Evolutionary conservation across 2,329 filamentous ascomycete genomes (phyloP), one percentile per base, ranked within the genome.

Genomic region (Cercospora sp.): DNA sequence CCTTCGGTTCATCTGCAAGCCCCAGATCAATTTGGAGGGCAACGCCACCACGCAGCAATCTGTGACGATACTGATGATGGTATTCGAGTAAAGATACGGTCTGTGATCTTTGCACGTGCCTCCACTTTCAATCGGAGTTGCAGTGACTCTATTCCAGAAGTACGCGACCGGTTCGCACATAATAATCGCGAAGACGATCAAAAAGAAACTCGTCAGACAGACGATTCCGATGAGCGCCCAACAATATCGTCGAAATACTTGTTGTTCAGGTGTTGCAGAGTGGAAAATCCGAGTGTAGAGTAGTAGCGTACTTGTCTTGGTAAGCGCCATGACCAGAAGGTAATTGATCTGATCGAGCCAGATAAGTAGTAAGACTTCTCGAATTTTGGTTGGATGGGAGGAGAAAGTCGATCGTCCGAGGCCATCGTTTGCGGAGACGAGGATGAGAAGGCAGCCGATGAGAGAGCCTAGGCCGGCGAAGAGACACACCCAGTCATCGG

Each of bases 341-440:
- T 64, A 64, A 5, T 64, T 64, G 62, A 64, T 64, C 5, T 64
- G 62, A 64, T 64, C 62, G 48, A 64, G 62, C 62, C 62, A 64
- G 33, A 64, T 64, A 12, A 64, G 18, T 8, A 64, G 48, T 16
- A 64, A 13, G 12, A 58, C 51, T 18, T 23, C 23, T 0, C 31
- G 31, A 23, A 64, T 30, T 28, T 42, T 53, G 1, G 30, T 20
- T 30, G 62, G 62, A n/a, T 31, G 18, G 2, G 62, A 55, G 51
- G 40, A 58, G 20, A 30, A 45, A 7, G 62, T 58, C 5, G 48
- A 33, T 16, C 62, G 33, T 23, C 62, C 62, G 18, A 64, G 51
- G 7, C 45, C 62, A 28, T 64, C 28, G 51, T 64, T 64, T 12
- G 62, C 62, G 18, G 48, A 31, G 23, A 64, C 51, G 8, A 64